Conservation (phyloP, 108 stramenopile species). For the Chaetoceros muelleri region DNA sequence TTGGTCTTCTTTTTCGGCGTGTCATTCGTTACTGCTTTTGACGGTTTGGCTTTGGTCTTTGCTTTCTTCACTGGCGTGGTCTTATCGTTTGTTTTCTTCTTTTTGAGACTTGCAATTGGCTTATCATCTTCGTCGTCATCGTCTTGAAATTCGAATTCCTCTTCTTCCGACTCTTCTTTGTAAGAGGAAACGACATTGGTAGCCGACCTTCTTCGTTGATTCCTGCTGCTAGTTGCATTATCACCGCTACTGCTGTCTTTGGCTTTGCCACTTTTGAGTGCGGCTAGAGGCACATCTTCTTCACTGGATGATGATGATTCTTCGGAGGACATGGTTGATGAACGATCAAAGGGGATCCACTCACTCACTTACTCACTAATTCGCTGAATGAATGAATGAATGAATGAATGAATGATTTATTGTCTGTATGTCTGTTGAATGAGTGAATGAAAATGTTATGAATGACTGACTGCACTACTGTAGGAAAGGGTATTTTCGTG, state of each 20-base stretch:
- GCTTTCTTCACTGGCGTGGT: slow-evolving; percentile 7
- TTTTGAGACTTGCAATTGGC: slow-evolving; percentile 24
- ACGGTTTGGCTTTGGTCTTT: slow-evolving; percentile 18
- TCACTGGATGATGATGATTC: slow-evolving; percentile 4
- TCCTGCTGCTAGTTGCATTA: too few species aligned
- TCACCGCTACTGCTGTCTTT: slow-evolving; percentile 19
- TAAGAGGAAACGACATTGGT: background rate
- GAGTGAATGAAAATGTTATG: too few species aligned
- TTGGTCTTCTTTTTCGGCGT: slow-evolving; percentile 23
- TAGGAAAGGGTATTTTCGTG: too few species aligned
- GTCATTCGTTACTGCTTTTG: slow-evolving; percentile 7
- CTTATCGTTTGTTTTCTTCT: slow-evolving; percentile 9
- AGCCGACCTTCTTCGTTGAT: background rate
- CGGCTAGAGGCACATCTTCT: slow-evolving; percentile 58
- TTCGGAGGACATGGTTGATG: background rate
- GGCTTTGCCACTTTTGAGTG: slow-evolving; percentile 23
- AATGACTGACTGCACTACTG: too few species aligned
- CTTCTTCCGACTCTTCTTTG: slow-evolving; percentile 3
- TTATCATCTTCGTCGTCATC: slow-evolving; percentile 12
- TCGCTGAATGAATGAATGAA: too few species aligned
- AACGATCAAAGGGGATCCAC: too few species aligned
- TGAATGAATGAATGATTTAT: too few species aligned
- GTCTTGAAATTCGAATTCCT: slow-evolving; percentile 1
- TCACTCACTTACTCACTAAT: too few species aligned
- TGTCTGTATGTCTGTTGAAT: too few species aligned